Evolutionary conservation across 1,139 yeast genomes (phyloP), one percentile per base, ranked within the genome.

Genomic region (Diutina sp.): DNA sequence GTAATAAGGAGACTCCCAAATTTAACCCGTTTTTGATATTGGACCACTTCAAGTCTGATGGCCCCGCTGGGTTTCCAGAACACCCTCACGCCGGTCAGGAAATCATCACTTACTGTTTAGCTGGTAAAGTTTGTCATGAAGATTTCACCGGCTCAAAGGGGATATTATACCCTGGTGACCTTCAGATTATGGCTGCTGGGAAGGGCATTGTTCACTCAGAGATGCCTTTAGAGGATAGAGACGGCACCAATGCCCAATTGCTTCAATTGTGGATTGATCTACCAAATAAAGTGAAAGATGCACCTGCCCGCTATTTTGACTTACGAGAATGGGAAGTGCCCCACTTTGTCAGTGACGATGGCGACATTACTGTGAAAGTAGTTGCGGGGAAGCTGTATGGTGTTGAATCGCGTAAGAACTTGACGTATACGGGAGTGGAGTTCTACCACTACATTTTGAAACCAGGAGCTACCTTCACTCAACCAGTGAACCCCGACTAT

Each of bases 121-220:
- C 81, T 57, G 97, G 97, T 55, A 83, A 82, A 58, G 74, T 90
- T 69, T 91, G 95, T 32, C 97, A 90, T 68, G 96, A 89, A 68
- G 97, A 90, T 69, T 89, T 90, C 72, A 88, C 95, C 2, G 97
- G 97, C 0, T 75, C 85, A 46, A 78, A 80, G 58, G 97, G 97
- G 56, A 77, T 89, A 18, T 73, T 90, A 57, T 80, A 82, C 59
- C 84, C 90, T 28, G 97, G 97, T 56, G 97, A 90, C 67, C 74
- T 90, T 62, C 97, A 90, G 71, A 90, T 90, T 67, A 90, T 90
- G 96, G 90, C 96, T 58, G 97, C 97, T 8, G 97, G 97, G 58
- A 81, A 78, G 62, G 97, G 96, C 57, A 82, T 90, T 52, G 90
- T 88, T 47, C 96, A 90, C 65, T 80, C 90, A 6, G 95, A 88